A percentile compares a stretch with the other conserved stretches of the same genome.
Conservation (phyloP, 108 stramenopile genomes). For the Chaetoceros muelleri region DNA sequence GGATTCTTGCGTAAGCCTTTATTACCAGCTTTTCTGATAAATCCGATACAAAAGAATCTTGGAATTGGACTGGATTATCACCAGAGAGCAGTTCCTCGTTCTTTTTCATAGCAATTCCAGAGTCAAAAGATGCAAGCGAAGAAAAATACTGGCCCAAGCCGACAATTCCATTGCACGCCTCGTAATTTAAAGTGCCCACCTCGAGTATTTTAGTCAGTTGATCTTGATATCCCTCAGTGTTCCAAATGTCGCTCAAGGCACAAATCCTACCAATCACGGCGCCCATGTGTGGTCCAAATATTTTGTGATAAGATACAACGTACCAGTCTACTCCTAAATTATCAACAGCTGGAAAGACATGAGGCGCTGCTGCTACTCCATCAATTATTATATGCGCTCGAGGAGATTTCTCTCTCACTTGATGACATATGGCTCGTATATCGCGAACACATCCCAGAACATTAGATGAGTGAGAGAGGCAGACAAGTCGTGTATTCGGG, state of each 20-base stretch:
- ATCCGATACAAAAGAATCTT: not conserved
- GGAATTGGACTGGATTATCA: not conserved
- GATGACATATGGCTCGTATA: conserved; percentile 19
- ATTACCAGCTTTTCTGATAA: not conserved
- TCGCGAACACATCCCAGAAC: conserved; percentile 61
- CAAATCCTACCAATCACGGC: conserved; percentile 29
- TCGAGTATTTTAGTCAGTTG: conserved; percentile 23
- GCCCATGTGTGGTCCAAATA: conserved; percentile 77
- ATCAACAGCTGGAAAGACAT: conserved; percentile 28
- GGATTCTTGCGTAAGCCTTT: not conserved
- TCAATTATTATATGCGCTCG: conserved; percentile 60
- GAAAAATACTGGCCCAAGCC: conserved; percentile 47
- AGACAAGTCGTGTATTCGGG: conserved; percentile 43
- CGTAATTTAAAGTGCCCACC: conserved; percentile 66
- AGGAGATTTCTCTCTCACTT: conserved; percentile 20
- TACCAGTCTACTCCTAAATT: conserved; percentile 50
- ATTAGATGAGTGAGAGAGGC: conserved; percentile 72
- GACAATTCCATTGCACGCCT: conserved; percentile 61
- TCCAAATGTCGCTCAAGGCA: conserved; percentile 6
- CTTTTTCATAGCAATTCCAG: not conserved
- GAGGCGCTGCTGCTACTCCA: conserved; percentile 78
- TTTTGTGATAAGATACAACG: conserved; percentile 64
- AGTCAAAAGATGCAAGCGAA: conserved; percentile 5
- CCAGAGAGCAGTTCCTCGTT: not conserved
- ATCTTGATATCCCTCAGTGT: not conserved